A percentile compares a stretch with the other conserved stretches of the same genome.
phyloP scores from a whole-genome alignment of 2,329 filamentous ascomycete genomes.

The Phaeosphaeriaceae sp. region DNA sequence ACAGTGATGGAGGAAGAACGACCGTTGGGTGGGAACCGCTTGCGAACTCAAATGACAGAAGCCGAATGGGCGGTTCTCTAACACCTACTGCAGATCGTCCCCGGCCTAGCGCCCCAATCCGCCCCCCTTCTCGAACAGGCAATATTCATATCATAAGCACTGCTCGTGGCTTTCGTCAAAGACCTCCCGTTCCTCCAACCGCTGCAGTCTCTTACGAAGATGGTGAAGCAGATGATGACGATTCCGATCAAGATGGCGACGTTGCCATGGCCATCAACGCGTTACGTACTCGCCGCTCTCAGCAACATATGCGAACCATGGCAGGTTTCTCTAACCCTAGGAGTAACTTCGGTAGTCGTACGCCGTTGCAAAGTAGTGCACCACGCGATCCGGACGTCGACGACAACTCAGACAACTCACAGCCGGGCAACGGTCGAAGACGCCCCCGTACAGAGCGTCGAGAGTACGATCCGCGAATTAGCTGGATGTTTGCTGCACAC shows the following conservation, averaged over 20 bases:
- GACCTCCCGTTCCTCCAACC: conserved; percentile 45
- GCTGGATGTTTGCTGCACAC: conserved; percentile 51
- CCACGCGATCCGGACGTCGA: conserved; percentile 44
- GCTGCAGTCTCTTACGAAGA: conserved; percentile 49
- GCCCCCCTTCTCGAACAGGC: conserved; percentile 47
- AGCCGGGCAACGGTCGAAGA: conserved; percentile 31
- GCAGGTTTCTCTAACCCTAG: conserved; percentile 30
- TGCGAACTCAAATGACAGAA: conserved; percentile 54
- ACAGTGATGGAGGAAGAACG: conserved; percentile 52
- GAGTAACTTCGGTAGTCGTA: conserved; percentile 35
- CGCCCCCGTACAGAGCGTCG: conserved; percentile 33
- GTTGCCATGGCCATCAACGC: conserved; percentile 43
- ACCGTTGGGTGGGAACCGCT: conserved; percentile 55
- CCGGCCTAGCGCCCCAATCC: conserved; percentile 48
- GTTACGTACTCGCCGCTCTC: conserved; percentile 44
- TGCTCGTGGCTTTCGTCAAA: conserved; percentile 47
- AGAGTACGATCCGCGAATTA: conserved; percentile 51
- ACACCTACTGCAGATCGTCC: conserved; percentile 56
- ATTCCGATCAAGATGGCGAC: conserved; percentile 50
- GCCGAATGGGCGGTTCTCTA: conserved; percentile 54
- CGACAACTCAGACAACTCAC: conserved; percentile 50
- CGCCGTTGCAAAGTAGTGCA: conserved; percentile 27
- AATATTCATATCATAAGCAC: conserved; percentile 42
- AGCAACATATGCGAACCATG: conserved; percentile 40
- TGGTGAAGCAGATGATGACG: conserved; percentile 51